Evolutionary conservation across 2,329 filamentous ascomycete genomes (phyloP).

Genomic region (Ophiostoma triangulosporum): DNA sequence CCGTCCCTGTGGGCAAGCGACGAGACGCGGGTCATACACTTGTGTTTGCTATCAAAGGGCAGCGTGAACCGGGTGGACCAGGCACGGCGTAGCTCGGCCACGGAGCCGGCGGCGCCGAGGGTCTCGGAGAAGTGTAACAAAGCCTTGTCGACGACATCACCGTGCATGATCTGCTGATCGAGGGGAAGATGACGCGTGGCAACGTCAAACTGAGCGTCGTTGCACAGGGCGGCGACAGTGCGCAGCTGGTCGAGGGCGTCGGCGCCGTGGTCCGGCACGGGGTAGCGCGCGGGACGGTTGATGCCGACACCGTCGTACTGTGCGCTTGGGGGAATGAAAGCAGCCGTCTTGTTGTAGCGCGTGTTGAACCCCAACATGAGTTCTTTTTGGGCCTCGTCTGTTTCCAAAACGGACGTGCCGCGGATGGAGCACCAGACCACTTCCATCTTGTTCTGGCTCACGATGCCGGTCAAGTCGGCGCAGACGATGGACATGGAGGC

Average conservation of each 20-base stretch:
- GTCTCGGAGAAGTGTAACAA: slow-evolving; percentile 58
- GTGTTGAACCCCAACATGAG: slow-evolving; percentile 18
- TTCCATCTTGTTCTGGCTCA: slow-evolving; percentile 59
- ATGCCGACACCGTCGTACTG: slow-evolving; percentile 11
- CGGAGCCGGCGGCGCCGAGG: slow-evolving; percentile 32
- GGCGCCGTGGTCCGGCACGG: neutral
- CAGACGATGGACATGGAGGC: slow-evolving; percentile 62
- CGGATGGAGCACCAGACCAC: slow-evolving; percentile 56
- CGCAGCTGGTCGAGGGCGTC: slow-evolving; percentile 42
- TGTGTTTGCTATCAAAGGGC: slow-evolving; percentile 73
- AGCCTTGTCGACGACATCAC: slow-evolving; percentile 65
- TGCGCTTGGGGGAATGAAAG: no score
- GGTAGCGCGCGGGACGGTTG: slow-evolving; percentile 19
- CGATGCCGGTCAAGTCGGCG: slow-evolving; percentile 63
- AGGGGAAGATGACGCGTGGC: slow-evolving; percentile 46
- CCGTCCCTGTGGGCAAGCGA: slow-evolving; percentile 26
- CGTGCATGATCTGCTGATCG: slow-evolving; percentile 49
- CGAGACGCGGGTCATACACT: slow-evolving; percentile 61
- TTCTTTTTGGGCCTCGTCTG: slow-evolving; percentile 35
- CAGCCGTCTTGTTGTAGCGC: neutral
- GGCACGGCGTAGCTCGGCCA: slow-evolving; percentile 43
- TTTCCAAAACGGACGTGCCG: slow-evolving; percentile 33
- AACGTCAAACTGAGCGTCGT: slow-evolving; percentile 62
- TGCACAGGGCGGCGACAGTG: slow-evolving; percentile 53
- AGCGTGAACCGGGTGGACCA: slow-evolving; percentile 57